phyloP scores from a whole-genome alignment of 805 yeast species.

The Zygotorulaspora danielsina region DNA sequence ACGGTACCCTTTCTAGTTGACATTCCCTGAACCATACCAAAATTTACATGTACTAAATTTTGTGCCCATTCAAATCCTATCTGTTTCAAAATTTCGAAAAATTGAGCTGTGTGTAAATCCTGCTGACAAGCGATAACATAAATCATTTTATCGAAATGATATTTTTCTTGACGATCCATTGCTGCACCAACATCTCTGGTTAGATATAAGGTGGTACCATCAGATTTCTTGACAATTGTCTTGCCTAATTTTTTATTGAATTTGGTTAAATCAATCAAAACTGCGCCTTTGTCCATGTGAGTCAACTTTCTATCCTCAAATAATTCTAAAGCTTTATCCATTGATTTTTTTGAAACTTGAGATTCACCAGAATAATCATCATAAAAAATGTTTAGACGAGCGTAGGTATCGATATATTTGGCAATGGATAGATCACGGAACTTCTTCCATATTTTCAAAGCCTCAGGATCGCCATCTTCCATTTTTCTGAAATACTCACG shows the following conservation, averaged over 20 bases:
- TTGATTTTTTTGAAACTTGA: slow-evolving; percentile 70
- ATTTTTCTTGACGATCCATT: slow-evolving; percentile 76
- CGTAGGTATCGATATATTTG: slow-evolving; percentile 81
- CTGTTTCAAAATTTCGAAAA: slow-evolving; percentile 87
- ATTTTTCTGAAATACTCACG: slow-evolving; percentile 80
- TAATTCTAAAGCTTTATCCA: slow-evolving; percentile 59
- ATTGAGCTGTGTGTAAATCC: slow-evolving; percentile 89
- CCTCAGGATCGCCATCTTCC: slow-evolving; percentile 90
- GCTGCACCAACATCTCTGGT: slow-evolving; percentile 98
- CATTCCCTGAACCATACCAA: slow-evolving; percentile 99
- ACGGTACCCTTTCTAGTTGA: slow-evolving; percentile 97
- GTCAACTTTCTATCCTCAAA: slow-evolving; percentile 67
- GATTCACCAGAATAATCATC: slow-evolving; percentile 95
- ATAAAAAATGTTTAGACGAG: slow-evolving; percentile 82
- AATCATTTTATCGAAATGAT: slow-evolving; percentile 90
- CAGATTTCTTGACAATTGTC: slow-evolving; percentile 86
- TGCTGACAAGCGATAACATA: slow-evolving; percentile 96
- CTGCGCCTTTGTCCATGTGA: slow-evolving; percentile 87
- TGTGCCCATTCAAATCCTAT: slow-evolving; percentile 88
- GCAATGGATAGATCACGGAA: slow-evolving; percentile 90
- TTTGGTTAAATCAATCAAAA: slow-evolving; percentile 75
- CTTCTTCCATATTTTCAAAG: slow-evolving; percentile 73
- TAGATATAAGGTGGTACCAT: slow-evolving; percentile 89
- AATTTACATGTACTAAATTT: slow-evolving; percentile 75
- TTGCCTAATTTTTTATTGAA: slow-evolving; percentile 91